These are phyloP conservation scores for Diplocarpon rosae DNA, from an alignment of 2,329 filamentous ascomycete genomes.

Conservation along the genomic window DNA sequence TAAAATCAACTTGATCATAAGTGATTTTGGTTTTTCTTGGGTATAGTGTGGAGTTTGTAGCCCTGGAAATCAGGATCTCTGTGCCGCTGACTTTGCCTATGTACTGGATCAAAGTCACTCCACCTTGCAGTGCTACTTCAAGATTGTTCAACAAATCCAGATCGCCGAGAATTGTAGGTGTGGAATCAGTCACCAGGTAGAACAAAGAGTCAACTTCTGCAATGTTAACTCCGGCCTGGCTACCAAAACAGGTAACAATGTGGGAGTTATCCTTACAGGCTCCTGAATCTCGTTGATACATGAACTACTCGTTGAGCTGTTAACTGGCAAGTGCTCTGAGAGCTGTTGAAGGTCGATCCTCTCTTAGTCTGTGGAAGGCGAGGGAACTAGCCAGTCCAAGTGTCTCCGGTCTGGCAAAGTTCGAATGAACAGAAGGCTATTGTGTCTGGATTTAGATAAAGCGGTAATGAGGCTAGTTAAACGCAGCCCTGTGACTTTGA, in stretches of 20 bases:
- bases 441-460: no score
- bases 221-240: neutral
- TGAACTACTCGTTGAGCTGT: no score
- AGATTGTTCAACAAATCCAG: constrained; percentile 62
- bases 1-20: constrained; percentile 87
- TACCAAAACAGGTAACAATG: neutral
- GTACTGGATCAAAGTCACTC: constrained; percentile 80
- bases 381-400: no score
- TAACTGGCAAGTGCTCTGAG: no score
- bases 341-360: no score
- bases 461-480: no score
- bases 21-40: constrained; percentile 57
- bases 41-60: constrained; percentile 60
- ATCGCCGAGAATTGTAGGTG: constrained; percentile 66
- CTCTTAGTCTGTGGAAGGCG: no score
- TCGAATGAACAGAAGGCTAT: no score
- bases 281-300: no score
- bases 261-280: no score
- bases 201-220: constrained; percentile 59
- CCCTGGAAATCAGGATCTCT: constrained; percentile 57
- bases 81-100: constrained; percentile 80
- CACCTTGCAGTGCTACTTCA: constrained; percentile 62
- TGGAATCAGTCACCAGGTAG: constrained; percentile 90
- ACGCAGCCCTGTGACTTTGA: no score
- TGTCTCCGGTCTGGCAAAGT: no score